Conservation (phyloP, 2,329 filamentous ascomycete species). For the Aplosporella prunicola region DNA sequence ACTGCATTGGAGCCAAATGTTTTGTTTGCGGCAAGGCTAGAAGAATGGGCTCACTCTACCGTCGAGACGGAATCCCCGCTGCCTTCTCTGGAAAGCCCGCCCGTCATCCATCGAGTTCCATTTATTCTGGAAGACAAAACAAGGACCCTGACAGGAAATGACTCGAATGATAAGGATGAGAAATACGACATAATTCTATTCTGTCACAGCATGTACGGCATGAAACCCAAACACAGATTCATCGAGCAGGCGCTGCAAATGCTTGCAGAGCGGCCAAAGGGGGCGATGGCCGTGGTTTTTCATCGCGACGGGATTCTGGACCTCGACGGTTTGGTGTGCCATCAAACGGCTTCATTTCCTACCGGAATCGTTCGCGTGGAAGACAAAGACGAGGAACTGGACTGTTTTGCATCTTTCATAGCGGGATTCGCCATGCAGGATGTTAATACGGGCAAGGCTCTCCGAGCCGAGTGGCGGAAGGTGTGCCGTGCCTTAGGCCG, state of each 20-base stretch:
- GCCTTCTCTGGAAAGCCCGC: conserved; percentile 31
- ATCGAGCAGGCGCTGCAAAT: conserved; percentile 41
- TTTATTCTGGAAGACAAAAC: conserved; percentile 30
- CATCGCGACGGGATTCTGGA: conserved; percentile 41
- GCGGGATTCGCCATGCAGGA: conserved; percentile 36
- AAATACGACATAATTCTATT: conserved; percentile 50
- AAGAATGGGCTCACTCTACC: conserved; percentile 32
- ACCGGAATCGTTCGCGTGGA: conserved; percentile 35
- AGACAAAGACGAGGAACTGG: conserved; percentile 38
- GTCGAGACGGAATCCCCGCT: conserved; percentile 27
- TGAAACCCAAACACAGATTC: conserved; percentile 39
- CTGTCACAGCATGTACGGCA: conserved; percentile 56
- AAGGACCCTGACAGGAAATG: conserved; percentile 13
- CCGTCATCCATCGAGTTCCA: conserved; percentile 30
- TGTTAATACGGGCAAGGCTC: conserved; percentile 19
- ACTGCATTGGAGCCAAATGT: conserved; percentile 45
- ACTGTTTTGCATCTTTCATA: conserved; percentile 46
- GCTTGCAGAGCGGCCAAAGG: conserved; percentile 33
- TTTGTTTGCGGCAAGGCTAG: conserved; percentile 36
- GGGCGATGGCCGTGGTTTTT: conserved; percentile 45
- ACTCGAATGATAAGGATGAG: conserved; percentile 19
- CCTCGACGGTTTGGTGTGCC: conserved; percentile 41
- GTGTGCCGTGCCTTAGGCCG: conserved; percentile 42
- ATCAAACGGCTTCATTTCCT: conserved; percentile 40
- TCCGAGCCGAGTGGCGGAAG: conserved; percentile 39